Percentiles rank a stretch among this genome's conserved stretches.
phyloP scores from a whole-genome alignment of 257 asterid species.

The Nicotiana attenuata region DNA sequence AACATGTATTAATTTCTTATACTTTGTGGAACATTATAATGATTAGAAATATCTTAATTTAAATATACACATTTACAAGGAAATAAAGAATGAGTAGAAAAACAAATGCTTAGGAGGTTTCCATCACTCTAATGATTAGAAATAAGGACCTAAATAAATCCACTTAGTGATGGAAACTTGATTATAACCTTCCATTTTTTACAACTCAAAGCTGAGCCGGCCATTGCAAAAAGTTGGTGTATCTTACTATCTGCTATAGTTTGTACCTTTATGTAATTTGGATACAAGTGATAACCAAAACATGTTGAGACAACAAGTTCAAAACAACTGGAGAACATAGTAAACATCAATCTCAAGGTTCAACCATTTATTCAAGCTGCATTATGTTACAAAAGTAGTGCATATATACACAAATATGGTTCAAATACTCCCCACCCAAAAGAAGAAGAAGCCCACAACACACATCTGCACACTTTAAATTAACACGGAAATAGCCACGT shows the following conservation, averaged over 20 bases:
- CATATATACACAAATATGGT: not conserved
- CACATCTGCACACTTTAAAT: not conserved
- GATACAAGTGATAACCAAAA: not conserved
- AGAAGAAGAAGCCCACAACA: not conserved
- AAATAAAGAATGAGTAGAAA: not conserved
- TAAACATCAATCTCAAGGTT: conserved; percentile 1
- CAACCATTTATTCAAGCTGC: conserved; percentile 11
- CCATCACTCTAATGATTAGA: not conserved
- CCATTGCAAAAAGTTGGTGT: too few species aligned
- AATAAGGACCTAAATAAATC: not conserved
- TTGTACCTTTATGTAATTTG: not conserved
- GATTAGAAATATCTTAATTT: too few species aligned
- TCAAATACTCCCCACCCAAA: not conserved
- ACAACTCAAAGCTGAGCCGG: too few species aligned
- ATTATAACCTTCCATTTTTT: not conserved
- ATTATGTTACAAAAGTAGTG: not conserved
- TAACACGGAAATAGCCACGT: not conserved
- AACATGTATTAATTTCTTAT: not conserved
- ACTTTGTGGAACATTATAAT: not conserved
- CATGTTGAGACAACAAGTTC: not conserved
- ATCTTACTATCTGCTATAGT: not conserved
- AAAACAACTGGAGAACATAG: not conserved
- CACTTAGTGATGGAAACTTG: not conserved
- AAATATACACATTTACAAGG: not conserved
- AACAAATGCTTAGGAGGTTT: too few species aligned